Base-by-base conservation (phyloP, 2,329 filamentous ascomycete genomes). In the Pseudogymnoascus sp. region DNA sequence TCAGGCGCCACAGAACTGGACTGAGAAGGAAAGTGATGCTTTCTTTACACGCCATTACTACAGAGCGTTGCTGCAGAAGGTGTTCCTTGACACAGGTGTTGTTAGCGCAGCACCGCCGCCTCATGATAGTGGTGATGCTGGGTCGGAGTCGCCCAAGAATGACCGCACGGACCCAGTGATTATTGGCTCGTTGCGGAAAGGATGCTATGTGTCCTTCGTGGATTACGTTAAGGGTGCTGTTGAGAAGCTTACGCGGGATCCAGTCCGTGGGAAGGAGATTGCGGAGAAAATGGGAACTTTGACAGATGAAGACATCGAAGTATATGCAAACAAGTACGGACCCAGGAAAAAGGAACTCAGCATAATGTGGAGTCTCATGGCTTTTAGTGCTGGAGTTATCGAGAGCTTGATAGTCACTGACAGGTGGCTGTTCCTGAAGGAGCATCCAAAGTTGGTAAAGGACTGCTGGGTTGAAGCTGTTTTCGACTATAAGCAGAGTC, bases 41-140 rank as follows among this genome's bases (percentile, higher is more conserved):
- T 99, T 98, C 78, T 98, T 99, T 79, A 91, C 87, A 0, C 85
- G 93, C 0, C 95, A 99, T 75, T 96, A 95, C 76, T 99, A 89
- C 79, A 90, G 95, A 51, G 91, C 95, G 0, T 81, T 98, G 0
- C 80, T 98, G 21, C 95, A 99, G 75, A 89, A 89, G 65, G 88
- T 99, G n/a, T 92, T 98, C 67, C 82, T 97, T 0, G 95, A 99
- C 73, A 83, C 84, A 31, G 90, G 88, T 1, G 85, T 97, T 25
- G 85, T 97, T 86, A 86, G 25, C 79, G 72, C 65, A 37, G 48
- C 39, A 31, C 31, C 65, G 64, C n/a, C 67, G 67, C 43, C 36
- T 25, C 19, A 61, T 62, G 60, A 14, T 14, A 62, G 25, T 23
- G 51, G 64, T 7, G 62, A 65, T n/a, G 70, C 68, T 7, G 67